Base-by-base conservation (phyloP, 139 green algal genomes). In the Bryopsis sp. region DNA sequence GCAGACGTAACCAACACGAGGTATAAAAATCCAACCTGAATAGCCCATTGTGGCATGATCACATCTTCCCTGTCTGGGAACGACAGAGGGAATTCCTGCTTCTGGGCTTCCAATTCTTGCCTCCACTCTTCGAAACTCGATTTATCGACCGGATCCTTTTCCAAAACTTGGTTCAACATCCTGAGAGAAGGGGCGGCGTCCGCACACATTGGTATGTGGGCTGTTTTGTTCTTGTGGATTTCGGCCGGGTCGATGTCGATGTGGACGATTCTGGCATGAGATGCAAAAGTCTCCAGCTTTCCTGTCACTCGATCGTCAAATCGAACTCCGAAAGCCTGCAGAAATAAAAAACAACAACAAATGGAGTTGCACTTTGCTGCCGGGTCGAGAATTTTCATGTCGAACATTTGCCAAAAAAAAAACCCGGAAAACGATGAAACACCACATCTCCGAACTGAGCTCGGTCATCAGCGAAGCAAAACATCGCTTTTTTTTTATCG, bases 301-400 rank as follows among this genome's bases (percentile, higher is more conserved):
- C 93, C 91, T 0, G 95, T 99, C 46, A 99, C 95, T 47, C 95
- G 93, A 80, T 99, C 95, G 65, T 99, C 95, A 78, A 99, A 99
- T n/a, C 95, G 85, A 68, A 97, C 94, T 36, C 95, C 95, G 58
- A 99, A 83, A 5, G 94, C 94, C 28, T 72, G 67, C 15, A 74
- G 11, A 35, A n/a, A n/a, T 19, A 11, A 54, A 54, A 54, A 19
- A 11, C 43, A 54, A 54, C 15, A 26, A 19, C 15, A 54, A 54
- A n/a, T n/a, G n/a, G n/a, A n/a, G n/a, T n/a, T n/a, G n/a, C n/a
- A n/a, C n/a, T n/a, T n/a, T n/a, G n/a, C n/a, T n/a, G n/a, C n/a
- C n/a, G n/a, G n/a, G n/a, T n/a, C n/a, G n/a, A n/a, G n/a, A n/a
- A n/a, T n/a, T n/a, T n/a, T n/a, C n/a, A n/a, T n/a, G n/a, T n/a